phyloP scores from a whole-genome alignment of 2,329 filamentous ascomycete genomes.

The Sodiomyces alkalinus region DNA sequence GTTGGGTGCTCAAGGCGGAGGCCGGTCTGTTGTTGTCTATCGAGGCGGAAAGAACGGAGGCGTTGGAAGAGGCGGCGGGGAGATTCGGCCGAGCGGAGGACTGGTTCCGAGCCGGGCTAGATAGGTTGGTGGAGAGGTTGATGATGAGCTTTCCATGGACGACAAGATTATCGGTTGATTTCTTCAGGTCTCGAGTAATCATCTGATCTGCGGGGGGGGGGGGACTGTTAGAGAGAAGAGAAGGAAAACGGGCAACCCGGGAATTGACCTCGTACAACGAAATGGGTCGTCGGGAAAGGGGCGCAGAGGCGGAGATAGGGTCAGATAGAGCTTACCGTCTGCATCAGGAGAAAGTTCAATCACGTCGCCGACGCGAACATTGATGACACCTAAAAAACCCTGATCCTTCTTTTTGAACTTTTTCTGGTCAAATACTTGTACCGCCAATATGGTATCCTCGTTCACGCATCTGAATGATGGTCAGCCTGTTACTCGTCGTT shows the following conservation, averaged over 20 bases:
- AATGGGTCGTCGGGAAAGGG: too few species aligned
- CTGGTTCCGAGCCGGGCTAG: conserved; percentile 45
- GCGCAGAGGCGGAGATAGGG: too few species aligned
- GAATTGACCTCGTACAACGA: too few species aligned
- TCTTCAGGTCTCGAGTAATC: conserved; percentile 93
- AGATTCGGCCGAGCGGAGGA: conserved; percentile 30
- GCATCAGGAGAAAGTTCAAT: conserved; percentile 81
- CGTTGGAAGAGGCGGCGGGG: conserved; percentile 22
- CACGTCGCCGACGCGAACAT: conserved; percentile 86
- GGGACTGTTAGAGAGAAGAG: conserved; percentile 9
- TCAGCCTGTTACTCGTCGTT: conserved; percentile 5
- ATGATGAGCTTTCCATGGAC: conserved; percentile 97
- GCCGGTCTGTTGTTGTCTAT: conserved; percentile 31
- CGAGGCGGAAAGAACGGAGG: conserved; percentile 27
- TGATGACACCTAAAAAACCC: conserved; percentile 94
- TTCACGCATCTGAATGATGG: conserved; percentile 57
- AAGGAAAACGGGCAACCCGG: not conserved
- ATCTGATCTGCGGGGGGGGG: conserved; percentile 65
- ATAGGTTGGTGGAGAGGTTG: conserved; percentile 84
- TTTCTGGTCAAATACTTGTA: conserved; percentile 98
- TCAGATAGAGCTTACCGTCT: conserved; percentile 52
- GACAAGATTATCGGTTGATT: conserved; percentile 93
- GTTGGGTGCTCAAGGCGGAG: conserved; percentile 32
- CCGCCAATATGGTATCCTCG: conserved; percentile 90
- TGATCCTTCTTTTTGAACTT: conserved; percentile 99